Evolutionary conservation across 768 basidiomycete genomes (phyloP), one percentile per base, ranked within the genome.

Genomic region (Xanthoconium purpureum): DNA sequence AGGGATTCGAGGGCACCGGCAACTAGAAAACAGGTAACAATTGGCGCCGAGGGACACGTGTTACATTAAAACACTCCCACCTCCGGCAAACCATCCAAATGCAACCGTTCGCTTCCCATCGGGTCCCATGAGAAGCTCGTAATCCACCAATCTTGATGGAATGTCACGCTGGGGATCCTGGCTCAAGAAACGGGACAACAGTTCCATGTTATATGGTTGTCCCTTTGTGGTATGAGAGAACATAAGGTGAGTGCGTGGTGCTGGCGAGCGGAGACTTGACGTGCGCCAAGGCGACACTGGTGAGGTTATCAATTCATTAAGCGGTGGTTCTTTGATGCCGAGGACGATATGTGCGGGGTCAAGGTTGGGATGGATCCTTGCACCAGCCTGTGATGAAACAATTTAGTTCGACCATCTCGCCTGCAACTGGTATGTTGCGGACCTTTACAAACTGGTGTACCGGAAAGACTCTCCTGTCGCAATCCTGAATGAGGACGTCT

Each of bases 151-250:
- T 3, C 80, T 76, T 2, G 85, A 81, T 6, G 75, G 66, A 52
- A 59, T 40, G 36, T 58, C 49, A 7, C 49, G 49, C 3, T 45
- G 50, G 36, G 62, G 42, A 47, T 73, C 50, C 45, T 69, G 66
- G 4, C 71, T 71, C 9, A 88, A 71, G 68, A 89, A 92, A 50
- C 79, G 77, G 0, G 85, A 77, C 3, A 97, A 78, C 0, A 97
- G 74, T 0, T 85, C 82, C 66, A 87, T 90, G 64, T 96, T 97
- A 72, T 95, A 95, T 7, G 77, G 70, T 71, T 96, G 91, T 0
- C 89, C 90, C 70, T 95, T 96, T 52, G 83, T 82, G 0, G 94
- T 95, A 68, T 95, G 94, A 32, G 89, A 93, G 79, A 97, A 96
- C 86, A 94, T 93, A 53, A 95, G 72, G 63, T 94, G 87, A 1